Conservation (phyloP, 2,329 filamentous ascomycete genomes). For the Exophiala alcalophila region DNA sequence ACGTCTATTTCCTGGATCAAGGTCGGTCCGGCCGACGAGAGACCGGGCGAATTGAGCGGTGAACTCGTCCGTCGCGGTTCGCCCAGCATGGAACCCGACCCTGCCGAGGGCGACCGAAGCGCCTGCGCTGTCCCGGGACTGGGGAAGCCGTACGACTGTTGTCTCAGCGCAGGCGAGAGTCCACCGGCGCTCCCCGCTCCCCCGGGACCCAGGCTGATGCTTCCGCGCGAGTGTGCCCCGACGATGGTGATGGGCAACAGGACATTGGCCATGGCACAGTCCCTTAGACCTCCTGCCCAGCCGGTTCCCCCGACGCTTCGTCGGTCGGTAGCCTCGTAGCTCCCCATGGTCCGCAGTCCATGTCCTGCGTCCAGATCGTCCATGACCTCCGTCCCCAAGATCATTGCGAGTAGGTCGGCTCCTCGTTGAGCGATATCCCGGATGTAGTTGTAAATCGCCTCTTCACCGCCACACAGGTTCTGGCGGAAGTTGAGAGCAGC, state of each 20-base stretch:
- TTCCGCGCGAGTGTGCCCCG: slow-evolving; percentile 31
- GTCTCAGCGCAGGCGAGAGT: slow-evolving; percentile 26
- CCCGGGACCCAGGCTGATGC: slow-evolving; percentile 29
- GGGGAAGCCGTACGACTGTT: slow-evolving; percentile 27
- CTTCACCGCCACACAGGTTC: slow-evolving; percentile 70
- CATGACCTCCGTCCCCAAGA: slow-evolving; percentile 68
- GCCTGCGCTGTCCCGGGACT: slow-evolving; percentile 13
- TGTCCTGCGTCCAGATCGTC: slow-evolving; percentile 47
- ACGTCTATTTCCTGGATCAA: slow-evolving; percentile 38
- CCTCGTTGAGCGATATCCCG: slow-evolving; percentile 62
- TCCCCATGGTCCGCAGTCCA: slow-evolving; percentile 30
- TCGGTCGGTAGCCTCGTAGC: slow-evolving; percentile 28
- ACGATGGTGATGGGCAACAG: slow-evolving; percentile 61
- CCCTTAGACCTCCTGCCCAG: slow-evolving; percentile 51
- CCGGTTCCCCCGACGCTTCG: slow-evolving; percentile 37
- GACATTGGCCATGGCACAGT: slow-evolving; percentile 71
- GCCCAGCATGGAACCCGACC: slow-evolving; percentile 12
- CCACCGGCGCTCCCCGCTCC: slow-evolving; percentile 30
- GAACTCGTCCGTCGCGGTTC: slow-evolving; percentile 16
- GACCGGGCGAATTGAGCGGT: slow-evolving; percentile 21
- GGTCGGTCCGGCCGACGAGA: slow-evolving; percentile 20
- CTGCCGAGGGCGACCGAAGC: slow-evolving; percentile 10
- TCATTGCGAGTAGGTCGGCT: slow-evolving; percentile 57
- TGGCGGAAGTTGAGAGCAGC: slow-evolving; percentile 69
- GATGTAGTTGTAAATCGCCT: slow-evolving; percentile 63